Conservation (phyloP, 352 stramenopile genomes). For the Pythium vanterpoolii region DNA sequence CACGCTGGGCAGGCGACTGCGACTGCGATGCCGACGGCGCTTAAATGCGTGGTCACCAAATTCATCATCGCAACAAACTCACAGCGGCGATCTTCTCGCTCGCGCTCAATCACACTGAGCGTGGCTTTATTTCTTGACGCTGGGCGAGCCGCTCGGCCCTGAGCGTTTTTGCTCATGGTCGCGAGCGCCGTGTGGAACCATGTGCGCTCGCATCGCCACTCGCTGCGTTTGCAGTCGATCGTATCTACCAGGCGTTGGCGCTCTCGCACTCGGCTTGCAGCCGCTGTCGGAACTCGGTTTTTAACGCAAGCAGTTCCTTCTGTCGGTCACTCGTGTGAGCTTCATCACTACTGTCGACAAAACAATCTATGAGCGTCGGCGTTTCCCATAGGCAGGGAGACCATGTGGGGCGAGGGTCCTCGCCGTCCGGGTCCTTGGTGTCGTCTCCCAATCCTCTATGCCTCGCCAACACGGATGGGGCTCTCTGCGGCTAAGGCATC, state of each 20-base stretch:
- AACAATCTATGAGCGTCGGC: not conserved
- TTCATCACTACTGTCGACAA: not conserved
- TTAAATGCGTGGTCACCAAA: not conserved
- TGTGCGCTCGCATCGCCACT: not conserved
- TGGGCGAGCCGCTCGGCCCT: not conserved
- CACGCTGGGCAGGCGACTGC: not conserved
- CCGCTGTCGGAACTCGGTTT: not conserved
- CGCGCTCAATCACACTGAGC: not conserved
- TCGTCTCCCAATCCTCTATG: too few species aligned
- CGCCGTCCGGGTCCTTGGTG: not conserved
- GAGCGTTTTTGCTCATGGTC: slow-evolving; percentile 3
- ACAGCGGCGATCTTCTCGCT: not conserved
- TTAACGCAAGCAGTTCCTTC: not conserved
- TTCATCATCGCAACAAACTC: slow-evolving; percentile 16
- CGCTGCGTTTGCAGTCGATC: not conserved
- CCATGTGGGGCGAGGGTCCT: not conserved
- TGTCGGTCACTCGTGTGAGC: not conserved
- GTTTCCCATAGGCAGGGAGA: not conserved
- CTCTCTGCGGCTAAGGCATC: too few species aligned
- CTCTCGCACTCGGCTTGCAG: not conserved
- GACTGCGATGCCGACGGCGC: not conserved
- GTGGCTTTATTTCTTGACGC: not conserved
- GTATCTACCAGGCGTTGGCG: not conserved
- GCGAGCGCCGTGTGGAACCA: not conserved
- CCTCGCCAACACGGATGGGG: too few species aligned